Evolutionary conservation across 2,329 filamentous ascomycete species (phyloP), one percentile per base, ranked within the genome.

Genomic region (Fusarium sterilihyphosum): DNA sequence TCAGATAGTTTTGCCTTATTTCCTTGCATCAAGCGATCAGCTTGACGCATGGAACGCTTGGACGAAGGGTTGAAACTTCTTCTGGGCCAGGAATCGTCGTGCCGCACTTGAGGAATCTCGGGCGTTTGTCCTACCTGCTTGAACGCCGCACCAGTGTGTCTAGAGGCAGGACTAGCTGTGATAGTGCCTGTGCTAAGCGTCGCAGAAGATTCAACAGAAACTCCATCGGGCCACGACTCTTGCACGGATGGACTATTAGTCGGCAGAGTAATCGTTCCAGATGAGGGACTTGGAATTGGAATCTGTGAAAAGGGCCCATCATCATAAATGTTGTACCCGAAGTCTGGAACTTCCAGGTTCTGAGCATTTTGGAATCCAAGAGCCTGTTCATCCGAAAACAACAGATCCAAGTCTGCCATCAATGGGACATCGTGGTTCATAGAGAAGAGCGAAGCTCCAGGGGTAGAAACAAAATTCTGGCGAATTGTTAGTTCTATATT

Each of bases 41-140:
- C 2, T 18, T 20, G n/a, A 5, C 2, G 4, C 0, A 35, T 5
- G 4, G n/a, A 35, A 22, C 38, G 54, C 31, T 35, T 33, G 1
- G 31, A 8, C 0, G 14, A 12, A 8, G 31, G 9, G 1, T 8
- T 58, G 2, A 13, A 7, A 5, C 10, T 18, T 26, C n/a, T 9
- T 9, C 3, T 9, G 14, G n/a, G 22, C 40, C 38, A 13, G 37
- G 40, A 47, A n/a, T 22, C 6, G 6, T 37, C 0, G n/a, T 20
- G 14, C 10, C 13, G 40, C 8, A 8, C 6, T 22, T 3, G 54
- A 13, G 31, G n/a, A 4, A 47, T 20, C 10, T 9, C 18, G 7
- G 10, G 31, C 5, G 14, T 26, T 35, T 58, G n/a, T 11, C 18
- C 12, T 5, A 2, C 22, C 22, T 26, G 17, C 3, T 3, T 3